phyloP scores from a whole-genome alignment of 495 filamentous ascomycete species.

The Daldinia decipiens region DNA sequence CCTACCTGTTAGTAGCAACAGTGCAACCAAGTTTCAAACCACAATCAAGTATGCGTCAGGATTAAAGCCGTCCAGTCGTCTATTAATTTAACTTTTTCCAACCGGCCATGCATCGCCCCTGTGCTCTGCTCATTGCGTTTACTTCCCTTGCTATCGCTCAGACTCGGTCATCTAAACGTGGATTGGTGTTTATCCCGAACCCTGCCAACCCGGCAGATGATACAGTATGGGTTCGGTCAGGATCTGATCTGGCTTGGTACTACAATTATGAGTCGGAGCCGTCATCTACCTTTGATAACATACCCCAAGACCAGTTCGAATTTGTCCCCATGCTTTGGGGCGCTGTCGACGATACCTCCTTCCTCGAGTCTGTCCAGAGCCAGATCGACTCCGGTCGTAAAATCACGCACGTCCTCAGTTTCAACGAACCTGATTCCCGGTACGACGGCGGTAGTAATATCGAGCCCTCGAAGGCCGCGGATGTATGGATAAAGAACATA shows the following conservation, averaged over 20 bases:
- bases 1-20: no score
- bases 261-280: conserved; percentile 75
- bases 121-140: conserved; percentile 33
- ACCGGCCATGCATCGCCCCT: conserved; percentile 41
- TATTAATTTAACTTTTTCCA: background rate
- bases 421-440: conserved; percentile 78
- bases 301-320: conserved; percentile 62
- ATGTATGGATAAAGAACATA: conserved; percentile 72
- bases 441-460: conserved; percentile 68
- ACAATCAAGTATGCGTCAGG: background rate
- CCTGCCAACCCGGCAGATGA: conserved; percentile 63
- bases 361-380: conserved; percentile 62
- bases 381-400: conserved; percentile 64
- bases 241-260: conserved; percentile 77
- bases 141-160: conserved; percentile 46
- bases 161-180: conserved; percentile 70
- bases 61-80: background rate
- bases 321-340: conserved; percentile 90
- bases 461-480: conserved; percentile 65
- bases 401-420: conserved; percentile 72
- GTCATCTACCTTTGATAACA: conserved; percentile 57
- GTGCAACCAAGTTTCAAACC: background rate
- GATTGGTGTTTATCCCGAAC: conserved; percentile 71
- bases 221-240: conserved; percentile 63
- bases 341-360: conserved; percentile 60